Evolutionary conservation across 2,329 filamentous ascomycete species (phyloP), one percentile per base, ranked within the genome.

Genomic region (Arthrobotrys sinensis): DNA sequence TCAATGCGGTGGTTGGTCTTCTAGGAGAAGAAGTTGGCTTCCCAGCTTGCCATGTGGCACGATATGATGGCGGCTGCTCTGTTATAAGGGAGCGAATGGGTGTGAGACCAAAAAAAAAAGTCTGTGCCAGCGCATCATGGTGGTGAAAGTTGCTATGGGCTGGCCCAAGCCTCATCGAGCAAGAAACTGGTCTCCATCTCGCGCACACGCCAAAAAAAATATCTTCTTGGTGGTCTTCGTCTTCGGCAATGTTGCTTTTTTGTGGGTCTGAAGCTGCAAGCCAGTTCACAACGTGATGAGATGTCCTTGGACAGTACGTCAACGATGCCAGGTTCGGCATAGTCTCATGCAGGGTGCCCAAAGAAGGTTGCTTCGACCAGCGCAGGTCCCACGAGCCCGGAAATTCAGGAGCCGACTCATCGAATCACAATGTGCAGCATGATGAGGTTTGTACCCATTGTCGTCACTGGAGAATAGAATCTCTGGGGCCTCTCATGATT

Each of bases 211-310:
- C 63, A 65, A 43, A 62, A 66, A 52, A 53, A 50, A 60, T 57
- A 52, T 48, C 52, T 40, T 55, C 63, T 65, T 65, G 24, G 32
- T 50, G 32, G 34, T 38, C 50, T 55, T 46, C 40, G 52, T 52
- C 64, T 71, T 66, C 38, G 40, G 24, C 50, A 36, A 43, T 40
- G 50, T 77, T 71, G 66, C 73, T 66, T 66, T 28, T 76, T 77
- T 77, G 69, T 63, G 73, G 66, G 55, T 43, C 55, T 53, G 60
- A 63, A 36, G 62, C 64, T 71, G 73, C 73, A 77, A 77, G 73
- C 73, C 73, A 77, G 73, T 70, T 77, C 73, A 77, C 73, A 66
- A 48, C 40, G 73, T 77, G 73, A 77, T 77, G 73, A 77, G 73
- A 77, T 77, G 73, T 62, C 62, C 72, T 73, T 63, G 64, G 50